Evolutionary conservation across 2,329 filamentous ascomycete genomes (phyloP).

Genomic region (Pyrenophora graminea): DNA sequence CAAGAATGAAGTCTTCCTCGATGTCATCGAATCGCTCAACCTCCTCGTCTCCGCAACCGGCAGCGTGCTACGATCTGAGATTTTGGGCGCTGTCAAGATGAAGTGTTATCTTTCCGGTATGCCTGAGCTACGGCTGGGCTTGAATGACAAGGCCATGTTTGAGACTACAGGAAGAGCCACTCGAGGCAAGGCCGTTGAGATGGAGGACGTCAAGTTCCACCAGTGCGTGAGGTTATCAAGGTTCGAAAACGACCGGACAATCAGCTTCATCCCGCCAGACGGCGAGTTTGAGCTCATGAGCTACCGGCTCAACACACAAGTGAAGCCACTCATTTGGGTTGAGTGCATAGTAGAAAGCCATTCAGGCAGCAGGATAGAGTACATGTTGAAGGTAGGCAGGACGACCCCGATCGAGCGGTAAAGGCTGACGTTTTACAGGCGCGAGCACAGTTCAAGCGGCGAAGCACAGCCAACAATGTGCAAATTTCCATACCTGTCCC

Average conservation of each 20-base stretch:
- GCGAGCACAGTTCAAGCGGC: slow-evolving; percentile 94
- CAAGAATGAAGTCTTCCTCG: slow-evolving; percentile 99
- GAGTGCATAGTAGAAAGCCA: slow-evolving; percentile 97
- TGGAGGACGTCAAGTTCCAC: slow-evolving; percentile 99
- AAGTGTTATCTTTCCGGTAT: slow-evolving; percentile 99
- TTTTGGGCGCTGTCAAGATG: slow-evolving; percentile 97
- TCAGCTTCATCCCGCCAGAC: slow-evolving; percentile 97
- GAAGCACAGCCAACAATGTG: slow-evolving; percentile 97
- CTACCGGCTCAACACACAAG: slow-evolving; percentile 96
- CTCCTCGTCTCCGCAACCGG: slow-evolving; percentile 91
- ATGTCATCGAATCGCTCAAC: slow-evolving; percentile 96
- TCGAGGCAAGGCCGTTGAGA: slow-evolving; percentile 94
- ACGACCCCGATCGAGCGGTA: neutral
- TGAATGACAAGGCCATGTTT: slow-evolving; percentile 99
- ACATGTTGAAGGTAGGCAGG: slow-evolving; percentile 82
- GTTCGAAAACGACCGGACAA: slow-evolving; percentile 98
- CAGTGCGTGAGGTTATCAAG: slow-evolving; percentile 94
- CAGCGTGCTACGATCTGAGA: slow-evolving; percentile 94
- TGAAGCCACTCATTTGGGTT: slow-evolving; percentile 98
- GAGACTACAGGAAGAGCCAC: slow-evolving; percentile 95
- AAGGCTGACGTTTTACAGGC: slow-evolving; percentile 55
- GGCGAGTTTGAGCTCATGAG: slow-evolving; percentile 99
- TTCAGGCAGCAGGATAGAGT: slow-evolving; percentile 93
- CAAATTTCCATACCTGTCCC: slow-evolving; percentile 97
- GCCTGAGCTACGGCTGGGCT: slow-evolving; percentile 88